These are phyloP conservation scores for Podila clonocystis DNA, from an alignment of 192 early-diverging fungal species.

Conservation along the genomic window DNA sequence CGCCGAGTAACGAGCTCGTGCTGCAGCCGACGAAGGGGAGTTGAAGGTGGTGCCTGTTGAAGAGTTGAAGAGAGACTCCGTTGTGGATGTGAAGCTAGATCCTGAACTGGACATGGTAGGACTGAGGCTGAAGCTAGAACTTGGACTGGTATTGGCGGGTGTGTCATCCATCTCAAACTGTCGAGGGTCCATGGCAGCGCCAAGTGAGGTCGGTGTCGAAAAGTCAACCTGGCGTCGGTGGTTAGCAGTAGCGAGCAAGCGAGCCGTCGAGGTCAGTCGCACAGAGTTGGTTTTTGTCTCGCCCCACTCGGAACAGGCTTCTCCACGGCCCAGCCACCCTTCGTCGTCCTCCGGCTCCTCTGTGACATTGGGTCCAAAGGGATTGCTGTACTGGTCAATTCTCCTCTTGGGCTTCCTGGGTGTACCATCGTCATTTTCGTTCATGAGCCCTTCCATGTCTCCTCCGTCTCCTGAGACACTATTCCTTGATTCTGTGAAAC, in stretches of 20 bases:
- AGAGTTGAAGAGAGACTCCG: conserved; percentile 18
- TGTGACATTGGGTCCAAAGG: conserved; percentile 17
- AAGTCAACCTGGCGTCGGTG: conserved; percentile 1
- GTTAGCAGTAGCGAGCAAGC: not conserved
- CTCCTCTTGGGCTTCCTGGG: conserved; percentile 27
- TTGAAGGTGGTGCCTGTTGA: conserved; percentile 11
- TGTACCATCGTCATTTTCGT: conserved; percentile 1
- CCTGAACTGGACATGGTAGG: not conserved
- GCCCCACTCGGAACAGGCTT: conserved; percentile 22
- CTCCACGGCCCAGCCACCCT: conserved; percentile 33
- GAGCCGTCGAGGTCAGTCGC: conserved; percentile 18
- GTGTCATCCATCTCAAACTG: conserved; percentile 26
- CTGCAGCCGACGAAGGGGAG: not conserved
- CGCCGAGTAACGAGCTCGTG: not conserved
- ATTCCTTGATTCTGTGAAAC: conserved; percentile 3
- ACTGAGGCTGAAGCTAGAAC: not conserved
- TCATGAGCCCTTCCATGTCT: conserved; percentile 1
- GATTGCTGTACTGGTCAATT: conserved; percentile 36
- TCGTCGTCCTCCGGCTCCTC: conserved; percentile 43
- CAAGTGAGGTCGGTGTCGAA: conserved; percentile 16
- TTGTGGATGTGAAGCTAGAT: conserved; percentile 1
- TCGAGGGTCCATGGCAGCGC: conserved; percentile 37
- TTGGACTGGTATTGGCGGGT: not conserved
- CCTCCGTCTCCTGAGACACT: not conserved
- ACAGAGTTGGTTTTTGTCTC: conserved; percentile 43